These are phyloP conservation scores for Aspergillus sojae DNA, from an alignment of 2,329 filamentous ascomycete species.

Conservation along the genomic window DNA sequence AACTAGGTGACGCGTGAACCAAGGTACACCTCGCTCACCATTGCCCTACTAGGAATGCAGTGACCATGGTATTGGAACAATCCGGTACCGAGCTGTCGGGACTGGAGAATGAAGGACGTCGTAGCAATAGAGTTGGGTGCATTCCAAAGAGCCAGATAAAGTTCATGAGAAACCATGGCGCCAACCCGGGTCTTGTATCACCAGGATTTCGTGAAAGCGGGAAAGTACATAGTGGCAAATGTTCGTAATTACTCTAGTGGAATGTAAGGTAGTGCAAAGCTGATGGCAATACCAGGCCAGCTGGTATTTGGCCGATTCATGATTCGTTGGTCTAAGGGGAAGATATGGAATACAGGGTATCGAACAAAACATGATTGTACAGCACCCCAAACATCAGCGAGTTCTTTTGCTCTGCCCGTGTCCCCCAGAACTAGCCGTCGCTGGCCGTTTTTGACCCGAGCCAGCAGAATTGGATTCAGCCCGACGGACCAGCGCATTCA, in stretches of 20 bases:
- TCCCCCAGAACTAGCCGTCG: slow-evolving; percentile 25
- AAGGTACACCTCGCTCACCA: neutral
- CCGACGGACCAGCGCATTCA: slow-evolving; percentile 34
- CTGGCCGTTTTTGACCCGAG: slow-evolving; percentile 37
- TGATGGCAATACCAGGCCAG: neutral
- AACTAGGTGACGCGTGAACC: neutral
- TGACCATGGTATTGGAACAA: slow-evolving; percentile 4
- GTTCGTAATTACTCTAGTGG: neutral
- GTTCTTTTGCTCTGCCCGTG: slow-evolving; percentile 36
- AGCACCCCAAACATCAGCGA: slow-evolving; percentile 25
- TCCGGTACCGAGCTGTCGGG: neutral
- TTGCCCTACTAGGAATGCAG: neutral
- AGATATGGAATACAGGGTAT: slow-evolving; percentile 8
- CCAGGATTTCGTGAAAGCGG: neutral
- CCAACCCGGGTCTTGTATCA: slow-evolving; percentile 8
- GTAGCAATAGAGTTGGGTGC: slow-evolving; percentile 8
- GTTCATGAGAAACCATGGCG: slow-evolving; percentile 5
- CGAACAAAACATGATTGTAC: neutral
- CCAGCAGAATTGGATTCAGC: slow-evolving; percentile 27
- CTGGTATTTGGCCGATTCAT: slow-evolving; percentile 2
- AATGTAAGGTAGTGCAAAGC: neutral
- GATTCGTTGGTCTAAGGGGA: neutral
- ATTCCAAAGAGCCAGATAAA: slow-evolving; percentile 6
- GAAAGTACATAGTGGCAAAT: neutral
- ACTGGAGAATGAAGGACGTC: slow-evolving; percentile 8